Conservation (phyloP, 352 stramenopile genomes). For the Phytophthora colocasiae region DNA sequence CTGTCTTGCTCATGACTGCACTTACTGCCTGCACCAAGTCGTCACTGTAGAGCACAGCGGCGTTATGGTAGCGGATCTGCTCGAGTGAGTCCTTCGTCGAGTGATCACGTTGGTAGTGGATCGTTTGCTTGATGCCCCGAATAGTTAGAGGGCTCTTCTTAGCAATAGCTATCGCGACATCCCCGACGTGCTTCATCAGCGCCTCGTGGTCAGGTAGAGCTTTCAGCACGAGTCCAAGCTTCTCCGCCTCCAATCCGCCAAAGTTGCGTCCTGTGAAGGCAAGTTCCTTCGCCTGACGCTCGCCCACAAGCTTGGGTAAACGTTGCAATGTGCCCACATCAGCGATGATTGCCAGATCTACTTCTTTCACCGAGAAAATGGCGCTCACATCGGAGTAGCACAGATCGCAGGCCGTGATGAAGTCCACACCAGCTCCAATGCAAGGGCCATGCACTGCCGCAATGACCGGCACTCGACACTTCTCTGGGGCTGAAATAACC, state of each 20-base stretch:
- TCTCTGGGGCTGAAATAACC: slow-evolving; percentile 85
- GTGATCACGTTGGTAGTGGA: slow-evolving; percentile 90
- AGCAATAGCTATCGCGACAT: slow-evolving; percentile 71
- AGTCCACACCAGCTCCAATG: slow-evolving; percentile 89
- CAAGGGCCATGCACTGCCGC: slow-evolving; percentile 81
- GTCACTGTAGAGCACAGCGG: slow-evolving; percentile 84
- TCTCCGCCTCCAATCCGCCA: slow-evolving; percentile 74
- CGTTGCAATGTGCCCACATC: slow-evolving; percentile 90
- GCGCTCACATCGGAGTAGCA: slow-evolving; percentile 86
- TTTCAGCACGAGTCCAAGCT: slow-evolving; percentile 82
- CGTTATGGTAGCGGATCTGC: slow-evolving; percentile 88
- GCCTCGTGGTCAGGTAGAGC: slow-evolving; percentile 65
- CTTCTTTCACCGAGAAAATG: slow-evolving; percentile 88
- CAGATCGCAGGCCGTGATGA: slow-evolving; percentile 89
- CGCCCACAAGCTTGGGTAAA: slow-evolving; percentile 84
- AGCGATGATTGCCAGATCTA: slow-evolving; percentile 90
- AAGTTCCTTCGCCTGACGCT: slow-evolving; percentile 87
- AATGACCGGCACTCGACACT: slow-evolving; percentile 87
- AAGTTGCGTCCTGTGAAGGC: slow-evolving; percentile 88
- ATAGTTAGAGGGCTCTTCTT: slow-evolving; percentile 88
- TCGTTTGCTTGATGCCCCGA: slow-evolving; percentile 89
- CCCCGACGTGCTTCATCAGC: slow-evolving; percentile 59
- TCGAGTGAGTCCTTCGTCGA: slow-evolving; percentile 75
- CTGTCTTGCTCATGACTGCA: slow-evolving; percentile 72
- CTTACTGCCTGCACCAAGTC: slow-evolving; percentile 83